Conservation (phyloP, 129 eudicot species). For the Kitagawia praeruptora region DNA sequence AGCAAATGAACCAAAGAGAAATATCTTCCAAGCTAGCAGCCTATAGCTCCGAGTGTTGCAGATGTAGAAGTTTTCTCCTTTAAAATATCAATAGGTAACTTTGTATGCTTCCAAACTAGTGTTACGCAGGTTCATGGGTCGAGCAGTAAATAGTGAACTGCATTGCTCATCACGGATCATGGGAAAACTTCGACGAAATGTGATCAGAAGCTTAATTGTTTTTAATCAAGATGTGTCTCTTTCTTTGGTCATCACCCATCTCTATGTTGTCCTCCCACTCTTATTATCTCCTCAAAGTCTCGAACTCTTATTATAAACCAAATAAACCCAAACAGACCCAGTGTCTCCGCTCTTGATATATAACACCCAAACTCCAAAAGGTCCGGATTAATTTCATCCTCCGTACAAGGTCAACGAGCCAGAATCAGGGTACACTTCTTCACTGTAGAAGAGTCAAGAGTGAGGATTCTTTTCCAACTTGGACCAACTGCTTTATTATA, state of each 20-base stretch:
- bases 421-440: background rate
- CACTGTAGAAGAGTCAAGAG: background rate
- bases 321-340: background rate
- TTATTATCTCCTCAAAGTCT: background rate
- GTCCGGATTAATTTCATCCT: background rate
- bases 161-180: background rate
- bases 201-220: background rate
- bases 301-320: background rate
- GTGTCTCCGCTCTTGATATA: background rate
- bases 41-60: background rate
- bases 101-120: background rate
- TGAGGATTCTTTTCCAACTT: background rate
- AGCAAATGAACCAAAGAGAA: background rate
- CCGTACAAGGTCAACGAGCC: background rate
- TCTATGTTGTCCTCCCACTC: background rate
- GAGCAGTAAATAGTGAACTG: background rate
- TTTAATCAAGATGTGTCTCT: background rate
- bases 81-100: background rate
- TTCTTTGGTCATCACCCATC: background rate
- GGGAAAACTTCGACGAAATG: background rate
- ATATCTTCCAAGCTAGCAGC: background rate
- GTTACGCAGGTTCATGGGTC: background rate
- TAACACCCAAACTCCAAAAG: background rate
- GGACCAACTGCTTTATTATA: background rate
- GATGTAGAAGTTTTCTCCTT: background rate